These are phyloP conservation scores for Mortierella hygrophila DNA, from an alignment of 192 early-diverging fungal genomes.

Conservation along the genomic window DNA sequence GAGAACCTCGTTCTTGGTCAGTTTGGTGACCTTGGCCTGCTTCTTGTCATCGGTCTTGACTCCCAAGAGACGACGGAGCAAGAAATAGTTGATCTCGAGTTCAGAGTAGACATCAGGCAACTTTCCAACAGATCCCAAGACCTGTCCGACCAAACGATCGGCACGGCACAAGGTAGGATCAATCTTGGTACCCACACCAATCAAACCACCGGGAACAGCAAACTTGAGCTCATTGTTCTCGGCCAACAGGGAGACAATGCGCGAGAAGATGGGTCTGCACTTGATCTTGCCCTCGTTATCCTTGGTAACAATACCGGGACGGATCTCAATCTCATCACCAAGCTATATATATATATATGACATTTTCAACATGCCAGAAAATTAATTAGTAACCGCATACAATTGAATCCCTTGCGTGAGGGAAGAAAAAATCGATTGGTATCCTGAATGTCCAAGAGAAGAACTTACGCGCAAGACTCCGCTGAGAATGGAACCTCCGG, in stretches of 20 bases:
- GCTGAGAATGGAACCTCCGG: slow-evolving; percentile 94
- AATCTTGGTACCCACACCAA: slow-evolving; percentile 95
- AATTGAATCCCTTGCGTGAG: neutral
- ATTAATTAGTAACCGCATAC: neutral
- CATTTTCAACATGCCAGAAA: neutral
- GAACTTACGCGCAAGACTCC: slow-evolving; percentile 81
- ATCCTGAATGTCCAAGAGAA: neutral
- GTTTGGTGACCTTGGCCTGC: slow-evolving; percentile 94
- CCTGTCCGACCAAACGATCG: slow-evolving; percentile 96
- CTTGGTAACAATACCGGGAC: slow-evolving; percentile 94
- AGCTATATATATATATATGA: slow-evolving; percentile 68
- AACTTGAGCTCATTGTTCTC: slow-evolving; percentile 94
- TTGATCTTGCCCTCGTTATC: slow-evolving; percentile 86
- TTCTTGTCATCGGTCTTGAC: slow-evolving; percentile 99
- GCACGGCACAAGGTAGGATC: slow-evolving; percentile 97
- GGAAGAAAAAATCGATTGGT: neutral
- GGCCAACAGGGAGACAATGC: slow-evolving; percentile 88
- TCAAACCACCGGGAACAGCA: slow-evolving; percentile 99
- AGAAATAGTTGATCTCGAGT: slow-evolving; percentile 97
- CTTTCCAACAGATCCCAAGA: slow-evolving; percentile 91
- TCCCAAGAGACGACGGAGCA: slow-evolving; percentile 95
- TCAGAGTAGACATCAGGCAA: slow-evolving; percentile 95
- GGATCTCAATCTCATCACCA: slow-evolving; percentile 96
- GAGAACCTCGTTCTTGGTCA: slow-evolving; percentile 92
- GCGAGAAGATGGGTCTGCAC: slow-evolving; percentile 90